Evolutionary conservation across 2,329 filamentous ascomycete species (phyloP), one percentile per base, ranked within the genome.

Genomic region (Penicillium sp.): DNA sequence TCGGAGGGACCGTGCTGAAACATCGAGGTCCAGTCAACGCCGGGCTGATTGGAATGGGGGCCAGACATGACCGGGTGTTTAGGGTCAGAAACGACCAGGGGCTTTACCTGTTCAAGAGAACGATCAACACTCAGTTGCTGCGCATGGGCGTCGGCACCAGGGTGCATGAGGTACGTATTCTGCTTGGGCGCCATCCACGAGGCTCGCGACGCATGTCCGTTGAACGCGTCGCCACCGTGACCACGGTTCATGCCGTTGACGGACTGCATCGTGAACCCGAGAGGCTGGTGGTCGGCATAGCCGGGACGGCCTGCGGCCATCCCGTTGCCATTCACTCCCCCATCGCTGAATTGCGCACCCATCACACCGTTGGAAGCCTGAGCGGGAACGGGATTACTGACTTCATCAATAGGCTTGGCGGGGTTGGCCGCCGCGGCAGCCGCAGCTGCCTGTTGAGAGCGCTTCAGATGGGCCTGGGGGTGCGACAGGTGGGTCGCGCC

Each of bases 401-500:
- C 71, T 69, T 69, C 69, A 67, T 69, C 69, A 57, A 68, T 56
- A 52, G 66, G 60, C 55, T 72, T 72, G 18, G 62, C 64, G 49
- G 69, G 59, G 58, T 70, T 68, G 26, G 65, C 67, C 49, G 69
- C 70, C 46, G 70, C 70, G 39, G 55, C 51, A 37, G 53, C 53
- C 41, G 56, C 56, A 40, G 56, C 56, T 41, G 52, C 50, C 49
- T 58, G 44, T 37, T 74, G 74, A 61, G 70, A 69, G 74, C 89
- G 90, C 76, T 89, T 91, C 64, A 93, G 78, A 71, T 94, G 88
- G 55, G 87, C 86, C 70, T 91, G 87, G 28, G 89, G 88, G 72
- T 96, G 89, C 59, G 90, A 94, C 70, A 98, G 73, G 74, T 98
- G 93, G 65, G 87, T 95, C 54, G 89, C 89, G 60, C 90, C 90